phyloP scores from a whole-genome alignment of 306 rosid genomes.

The Citrullus colocynthis region DNA sequence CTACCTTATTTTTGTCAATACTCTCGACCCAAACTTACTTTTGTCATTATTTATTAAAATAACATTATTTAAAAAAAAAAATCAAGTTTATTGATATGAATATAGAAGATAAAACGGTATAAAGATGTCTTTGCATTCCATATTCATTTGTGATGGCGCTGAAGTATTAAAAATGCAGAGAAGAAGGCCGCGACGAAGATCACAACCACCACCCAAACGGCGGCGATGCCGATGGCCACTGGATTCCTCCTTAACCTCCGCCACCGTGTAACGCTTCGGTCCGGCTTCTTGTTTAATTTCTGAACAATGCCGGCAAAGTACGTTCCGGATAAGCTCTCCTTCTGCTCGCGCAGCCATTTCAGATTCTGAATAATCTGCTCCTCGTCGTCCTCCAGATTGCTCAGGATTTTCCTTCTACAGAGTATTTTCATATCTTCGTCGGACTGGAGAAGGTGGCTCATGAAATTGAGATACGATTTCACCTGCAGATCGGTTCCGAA shows the following conservation, averaged over 20 bases:
- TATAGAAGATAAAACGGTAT: too few relatives aligned
- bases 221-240: neutral
- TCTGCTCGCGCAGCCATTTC: conserved; percentile 9
- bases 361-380: conserved; percentile 12
- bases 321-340: neutral
- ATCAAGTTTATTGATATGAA: too few relatives aligned
- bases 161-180: neutral
- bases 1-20: too few relatives aligned
- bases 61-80: too few relatives aligned
- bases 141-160: neutral
- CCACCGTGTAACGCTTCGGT: neutral
- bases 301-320: conserved; percentile 27
- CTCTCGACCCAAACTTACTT: too few relatives aligned
- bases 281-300: conserved; percentile 8
- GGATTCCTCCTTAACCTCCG: neutral
- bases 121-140: neutral
- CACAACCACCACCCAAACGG: neutral
- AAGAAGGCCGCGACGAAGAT: neutral
- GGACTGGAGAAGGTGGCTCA: conserved; percentile 17
- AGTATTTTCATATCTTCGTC: conserved; percentile 27
- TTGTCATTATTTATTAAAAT: too few relatives aligned
- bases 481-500: conserved; percentile 17
- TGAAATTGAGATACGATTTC: conserved; percentile 33
- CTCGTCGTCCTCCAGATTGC: neutral
- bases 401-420: conserved; percentile 13